Conservation (phyloP, 1,284 basidiomycete species). For the Irpex lacteus region DNA sequence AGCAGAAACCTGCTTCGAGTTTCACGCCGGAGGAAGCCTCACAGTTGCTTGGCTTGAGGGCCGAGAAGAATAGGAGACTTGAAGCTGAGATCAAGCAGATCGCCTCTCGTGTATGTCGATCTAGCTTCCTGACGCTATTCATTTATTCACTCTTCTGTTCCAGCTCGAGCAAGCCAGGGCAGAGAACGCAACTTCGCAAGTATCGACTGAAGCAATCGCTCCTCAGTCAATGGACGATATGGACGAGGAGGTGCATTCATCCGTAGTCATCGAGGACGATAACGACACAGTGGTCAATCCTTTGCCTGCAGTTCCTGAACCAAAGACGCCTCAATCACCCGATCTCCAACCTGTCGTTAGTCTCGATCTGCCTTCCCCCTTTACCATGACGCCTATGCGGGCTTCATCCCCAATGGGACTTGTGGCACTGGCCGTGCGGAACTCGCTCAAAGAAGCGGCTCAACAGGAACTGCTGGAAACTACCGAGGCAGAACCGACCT, state of each 20-base stretch:
- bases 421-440: not conserved
- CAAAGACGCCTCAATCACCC: conserved; percentile 8
- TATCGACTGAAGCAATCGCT: not conserved
- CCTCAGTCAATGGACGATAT: not conserved
- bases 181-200: not conserved
- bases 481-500: not conserved
- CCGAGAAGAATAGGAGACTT: conserved; percentile 40
- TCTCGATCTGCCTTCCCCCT: conserved; percentile 14
- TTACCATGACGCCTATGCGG: conserved; percentile 7
- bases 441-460: not conserved
- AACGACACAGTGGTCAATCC: conserved; percentile 1
- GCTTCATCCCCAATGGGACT: not conserved
- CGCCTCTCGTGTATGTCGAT: conserved; percentile 33
- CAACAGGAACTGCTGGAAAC: not conserved
- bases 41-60: conserved; percentile 36
- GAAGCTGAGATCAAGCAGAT: conserved; percentile 45
- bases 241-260: not conserved
- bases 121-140: not conserved
- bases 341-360: conserved; percentile 9
- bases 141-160: conserved; percentile 2
- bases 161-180: conserved; percentile 2
- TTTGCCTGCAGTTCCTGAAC: not conserved
- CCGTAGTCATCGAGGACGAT: not conserved
- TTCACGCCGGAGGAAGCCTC: conserved; percentile 37
- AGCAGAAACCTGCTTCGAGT: not conserved